Evolutionary conservation across 768 basidiomycete species (phyloP), one percentile per base, ranked within the genome.

Genomic region (Gloeopeniophorella convolvens): DNA sequence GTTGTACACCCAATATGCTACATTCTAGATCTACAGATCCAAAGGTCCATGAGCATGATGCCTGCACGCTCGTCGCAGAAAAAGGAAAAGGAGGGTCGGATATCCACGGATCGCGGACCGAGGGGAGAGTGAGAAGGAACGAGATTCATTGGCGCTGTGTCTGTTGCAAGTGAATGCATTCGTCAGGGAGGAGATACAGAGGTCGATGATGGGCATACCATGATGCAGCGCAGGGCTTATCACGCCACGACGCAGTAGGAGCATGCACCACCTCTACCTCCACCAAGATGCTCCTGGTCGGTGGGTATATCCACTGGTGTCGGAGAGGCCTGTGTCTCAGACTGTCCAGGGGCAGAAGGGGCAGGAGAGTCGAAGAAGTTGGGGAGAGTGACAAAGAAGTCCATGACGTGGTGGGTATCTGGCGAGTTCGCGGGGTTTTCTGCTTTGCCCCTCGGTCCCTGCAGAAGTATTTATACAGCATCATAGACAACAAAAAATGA

Each of bases 231-330:
- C 37, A 10, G 8, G 8, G 23, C 13, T 18, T 28, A 27, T 51
- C 50, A 51, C 28, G 44, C 37, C 12, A 51, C 41, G 26, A 45
- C 20, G 18, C 50, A 51, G n/a, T n/a, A n/a, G n/a, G n/a, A n/a
- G 24, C 2, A 12, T 13, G 13, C 8, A 7, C 8, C n/a, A n/a
- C n/a, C n/a, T n/a, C n/a, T n/a, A n/a, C n/a, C n/a, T n/a, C n/a
- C n/a, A n/a, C n/a, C n/a, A 6, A 23, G 21, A 7, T 15, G 9
- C 10, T 44, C 11, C 3, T 13, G 1, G 30, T 40, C 9, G 16
- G 12, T 7, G 24, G 43, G 49, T 2, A 37, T 4, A 13, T 21
- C 34, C 5, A 10, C 7, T 5, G 34, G 49, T 12, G 27, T 15
- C 9, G 30, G n/a, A 20, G 1, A 15, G 21, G 5, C 34, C 10